Percentiles rank a stretch among this genome's conserved stretches.
phyloP scores from a whole-genome alignment of 2,329 filamentous ascomycete species.

The Aspergillus fijiensis region DNA sequence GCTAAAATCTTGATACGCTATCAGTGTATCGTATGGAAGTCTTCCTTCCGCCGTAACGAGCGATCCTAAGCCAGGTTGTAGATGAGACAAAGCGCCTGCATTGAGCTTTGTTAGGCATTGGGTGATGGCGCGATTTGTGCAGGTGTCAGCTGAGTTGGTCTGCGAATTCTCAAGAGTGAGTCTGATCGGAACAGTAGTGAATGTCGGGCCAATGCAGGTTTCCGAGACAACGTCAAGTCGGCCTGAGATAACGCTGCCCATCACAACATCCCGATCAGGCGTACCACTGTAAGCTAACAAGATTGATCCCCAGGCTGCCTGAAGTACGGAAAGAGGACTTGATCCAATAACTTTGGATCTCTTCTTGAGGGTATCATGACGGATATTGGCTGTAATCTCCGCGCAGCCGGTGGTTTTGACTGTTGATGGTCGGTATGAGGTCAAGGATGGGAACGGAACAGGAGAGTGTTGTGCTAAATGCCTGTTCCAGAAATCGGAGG shows the following conservation, averaged over 20 bases:
- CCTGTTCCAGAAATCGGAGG: slow-evolving; percentile 23
- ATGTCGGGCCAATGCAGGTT: slow-evolving; percentile 34
- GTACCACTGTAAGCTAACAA: slow-evolving; percentile 34
- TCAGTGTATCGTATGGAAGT: slow-evolving; percentile 37
- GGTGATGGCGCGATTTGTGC: slow-evolving; percentile 25
- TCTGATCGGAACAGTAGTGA: slow-evolving; percentile 37
- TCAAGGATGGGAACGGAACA: slow-evolving; percentile 26
- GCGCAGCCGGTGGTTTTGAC: slow-evolving; percentile 18
- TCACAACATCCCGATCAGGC: slow-evolving; percentile 34
- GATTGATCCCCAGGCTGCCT: slow-evolving; percentile 40
- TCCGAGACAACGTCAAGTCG: slow-evolving; percentile 26
- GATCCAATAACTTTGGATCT: slow-evolving; percentile 28
- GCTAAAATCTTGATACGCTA: slow-evolving; percentile 37
- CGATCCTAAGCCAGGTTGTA: slow-evolving; percentile 27
- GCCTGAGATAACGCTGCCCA: slow-evolving; percentile 38
- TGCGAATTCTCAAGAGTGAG: slow-evolving; percentile 24
- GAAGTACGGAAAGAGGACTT: slow-evolving; percentile 36
- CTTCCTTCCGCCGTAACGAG: slow-evolving; percentile 23
- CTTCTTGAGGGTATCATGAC: slow-evolving; percentile 30
- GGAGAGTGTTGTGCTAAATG: slow-evolving; percentile 23
- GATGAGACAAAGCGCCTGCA: slow-evolving; percentile 21
- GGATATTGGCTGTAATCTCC: slow-evolving; percentile 23
- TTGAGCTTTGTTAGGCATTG: slow-evolving; percentile 27
- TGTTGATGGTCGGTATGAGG: slow-evolving; percentile 17
- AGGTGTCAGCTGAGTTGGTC: slow-evolving; percentile 10